These are phyloP conservation scores for Pichia sp. DNA, from an alignment of 1,139 yeast species.

Conservation along the genomic window DNA sequence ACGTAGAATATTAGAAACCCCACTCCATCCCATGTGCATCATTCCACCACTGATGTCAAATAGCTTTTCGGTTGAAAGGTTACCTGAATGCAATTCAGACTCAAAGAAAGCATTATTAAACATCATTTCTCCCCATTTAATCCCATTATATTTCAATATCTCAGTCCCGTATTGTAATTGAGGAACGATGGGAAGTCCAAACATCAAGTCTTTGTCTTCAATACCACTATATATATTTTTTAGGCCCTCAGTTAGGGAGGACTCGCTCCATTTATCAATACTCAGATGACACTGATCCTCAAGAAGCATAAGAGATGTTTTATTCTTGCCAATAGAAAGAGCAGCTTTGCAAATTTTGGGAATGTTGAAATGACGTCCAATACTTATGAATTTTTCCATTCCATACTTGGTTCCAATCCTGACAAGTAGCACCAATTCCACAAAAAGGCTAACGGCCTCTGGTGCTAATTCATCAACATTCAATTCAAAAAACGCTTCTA, in stretches of 20 bases:
- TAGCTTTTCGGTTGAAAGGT: too few species aligned
- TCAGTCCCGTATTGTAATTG: conserved; percentile 45
- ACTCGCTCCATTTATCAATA: too few species aligned
- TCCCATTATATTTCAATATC: conserved; percentile 31
- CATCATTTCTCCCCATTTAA: conserved; percentile 36
- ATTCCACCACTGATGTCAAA: conserved; percentile 32
- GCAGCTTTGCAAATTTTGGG: conserved; percentile 32
- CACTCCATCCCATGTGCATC: conserved; percentile 40
- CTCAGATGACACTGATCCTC: too few species aligned
- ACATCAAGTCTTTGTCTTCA: conserved; percentile 54
- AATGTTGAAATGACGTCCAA: conserved; percentile 34
- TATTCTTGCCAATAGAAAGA: conserved; percentile 30
- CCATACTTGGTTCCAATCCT: conserved; percentile 38
- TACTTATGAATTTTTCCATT: conserved; percentile 28
- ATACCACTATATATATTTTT: conserved; percentile 40
- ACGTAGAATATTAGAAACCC: conserved; percentile 36
- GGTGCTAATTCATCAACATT: conserved; percentile 11
- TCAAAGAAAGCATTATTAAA: conserved; percentile 56
- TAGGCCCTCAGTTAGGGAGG: too few species aligned
- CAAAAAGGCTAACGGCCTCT: conserved; percentile 29
- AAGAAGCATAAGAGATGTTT: conserved; percentile 46
- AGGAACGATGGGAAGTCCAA: conserved; percentile 56
- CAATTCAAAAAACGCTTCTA: conserved; percentile 19
- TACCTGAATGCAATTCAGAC: too few species aligned
- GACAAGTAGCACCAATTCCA: conserved; percentile 36